phyloP scores from a whole-genome alignment of 2,329 filamentous ascomycete species.

The Epichloe baconii region DNA sequence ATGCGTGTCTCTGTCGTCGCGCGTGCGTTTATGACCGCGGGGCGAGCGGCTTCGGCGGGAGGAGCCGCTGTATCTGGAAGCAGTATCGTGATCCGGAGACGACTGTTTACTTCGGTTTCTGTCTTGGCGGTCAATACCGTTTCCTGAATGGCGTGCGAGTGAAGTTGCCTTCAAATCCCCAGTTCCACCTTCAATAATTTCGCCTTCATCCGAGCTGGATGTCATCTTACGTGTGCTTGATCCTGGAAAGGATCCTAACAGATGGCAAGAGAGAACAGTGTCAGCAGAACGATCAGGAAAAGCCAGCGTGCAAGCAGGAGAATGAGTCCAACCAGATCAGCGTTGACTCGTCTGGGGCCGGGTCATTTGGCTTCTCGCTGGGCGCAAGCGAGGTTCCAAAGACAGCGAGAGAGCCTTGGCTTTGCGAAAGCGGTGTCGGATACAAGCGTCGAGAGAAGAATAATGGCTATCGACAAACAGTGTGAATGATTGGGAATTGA shows the following conservation, averaged over 20 bases:
- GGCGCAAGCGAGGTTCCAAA: constrained; percentile 1
- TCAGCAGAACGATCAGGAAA: constrained; percentile 22
- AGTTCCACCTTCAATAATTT: constrained; percentile 65
- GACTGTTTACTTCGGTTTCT: constrained; percentile 57
- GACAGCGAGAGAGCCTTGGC: not conserved
- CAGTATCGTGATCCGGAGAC: constrained; percentile 40
- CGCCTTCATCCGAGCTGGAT: constrained; percentile 70
- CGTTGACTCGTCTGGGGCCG: constrained; percentile 24
- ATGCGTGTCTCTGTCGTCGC: constrained; percentile 47
- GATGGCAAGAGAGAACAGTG: constrained; percentile 11
- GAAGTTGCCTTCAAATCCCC: constrained; percentile 70
- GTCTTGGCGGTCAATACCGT: constrained; percentile 83
- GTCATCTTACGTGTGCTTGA: constrained; percentile 18
- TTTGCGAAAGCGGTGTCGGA: not conserved
- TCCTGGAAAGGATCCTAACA: constrained; percentile 6
- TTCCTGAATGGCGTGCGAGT: constrained; percentile 62
- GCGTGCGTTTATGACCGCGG: constrained; percentile 52
- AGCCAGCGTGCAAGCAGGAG: constrained; percentile 18
- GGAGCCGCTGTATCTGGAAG: constrained; percentile 28
- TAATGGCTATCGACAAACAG: not conserved
- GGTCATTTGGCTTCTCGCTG: constrained; percentile 11
- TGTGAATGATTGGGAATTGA: not conserved
- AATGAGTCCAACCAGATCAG: constrained; percentile 30
- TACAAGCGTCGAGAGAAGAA: not conserved
- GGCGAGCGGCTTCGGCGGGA: constrained; percentile 44